Evolutionary conservation across 257 asterid genomes (phyloP), one percentile per base, ranked within the genome.

Genomic region (Apocynum venetum): DNA sequence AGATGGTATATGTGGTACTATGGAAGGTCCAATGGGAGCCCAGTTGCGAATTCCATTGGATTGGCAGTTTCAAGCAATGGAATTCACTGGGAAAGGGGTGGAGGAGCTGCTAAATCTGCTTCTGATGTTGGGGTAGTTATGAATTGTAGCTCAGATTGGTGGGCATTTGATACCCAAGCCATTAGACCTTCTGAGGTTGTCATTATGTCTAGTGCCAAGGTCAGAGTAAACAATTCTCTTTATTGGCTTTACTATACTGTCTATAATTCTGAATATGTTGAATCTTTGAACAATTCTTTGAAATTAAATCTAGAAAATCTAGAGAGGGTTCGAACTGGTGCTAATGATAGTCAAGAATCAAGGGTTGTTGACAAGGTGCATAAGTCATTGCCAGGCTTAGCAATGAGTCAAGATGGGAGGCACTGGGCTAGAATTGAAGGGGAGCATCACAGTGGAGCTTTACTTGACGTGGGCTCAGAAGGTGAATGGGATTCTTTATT

Each of bases 401-500:
- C 98, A 49, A 92, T 94, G 94, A 94, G 98, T 15, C 97, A 94
- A 72, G 98, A 94, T 73, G 98, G 98, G 67, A 85, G 96, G 73
- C 93, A 94, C 65, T 94, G 97, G 98, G 98, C 97, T 5, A 85
- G 98, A 79, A 91, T 94, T 51, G 98, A 94, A 64, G 98, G 98
- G 73, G 97, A 89, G 69, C 97, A 94, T 84, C 95, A 94, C 76
- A 92, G 92, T 72, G 97, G 98, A 44, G 93, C 97, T 44, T 79
- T 94, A 71, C 86, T 94, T 72, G 97, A 91, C 63, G 91, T 87
- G 0, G 97, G 98, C 11, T 59, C 85, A 2, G 81, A 82, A 12
- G 88, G 86, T 14, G 97, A 94, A 63, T 92, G 98, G 98, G 98
- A 94, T 85, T 92, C 97, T 0, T 53, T 79, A 77, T 89, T 86